Conservation (phyloP, 306 rosid species). For the Phaseolus lunatus region DNA sequence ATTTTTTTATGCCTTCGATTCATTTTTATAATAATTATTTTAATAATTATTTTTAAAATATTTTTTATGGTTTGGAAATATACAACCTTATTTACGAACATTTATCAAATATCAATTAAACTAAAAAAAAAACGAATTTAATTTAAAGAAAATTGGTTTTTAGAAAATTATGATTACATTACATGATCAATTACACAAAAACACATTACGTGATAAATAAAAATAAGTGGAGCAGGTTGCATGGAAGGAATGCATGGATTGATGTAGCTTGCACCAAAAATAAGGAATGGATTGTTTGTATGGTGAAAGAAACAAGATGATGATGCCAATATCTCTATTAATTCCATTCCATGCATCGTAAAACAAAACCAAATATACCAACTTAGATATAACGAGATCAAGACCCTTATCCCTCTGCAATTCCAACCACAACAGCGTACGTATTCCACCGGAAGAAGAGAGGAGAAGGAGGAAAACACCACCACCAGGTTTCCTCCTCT, state of each 20-base stretch:
- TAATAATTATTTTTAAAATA: too few relatives aligned
- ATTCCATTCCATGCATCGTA: too few relatives aligned
- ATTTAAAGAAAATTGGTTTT: background rate
- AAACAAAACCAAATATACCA: too few relatives aligned
- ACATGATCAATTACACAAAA: background rate
- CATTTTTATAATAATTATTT: too few relatives aligned
- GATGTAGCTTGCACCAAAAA: slow-evolving; percentile 16
- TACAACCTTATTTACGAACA: too few relatives aligned
- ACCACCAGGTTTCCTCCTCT: background rate
- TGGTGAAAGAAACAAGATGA: background rate
- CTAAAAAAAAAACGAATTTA: too few relatives aligned
- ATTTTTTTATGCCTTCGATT: too few relatives aligned
- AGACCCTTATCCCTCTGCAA: background rate
- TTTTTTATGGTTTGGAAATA: too few relatives aligned
- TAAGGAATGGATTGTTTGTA: slow-evolving; percentile 24
- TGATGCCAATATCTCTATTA: background rate
- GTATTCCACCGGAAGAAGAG: background rate
- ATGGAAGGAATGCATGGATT: slow-evolving; percentile 3
- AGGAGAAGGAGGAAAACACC: background rate
- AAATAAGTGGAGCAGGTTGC: background rate
- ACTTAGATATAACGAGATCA: too few relatives aligned
- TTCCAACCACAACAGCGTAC: background rate
- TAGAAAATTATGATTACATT: background rate
- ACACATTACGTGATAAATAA: background rate
- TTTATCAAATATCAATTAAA: too few relatives aligned